Evolutionary conservation across 805 yeast genomes (phyloP), one percentile per base, ranked within the genome.

Genomic region (Barnettozyma botsteinii): DNA sequence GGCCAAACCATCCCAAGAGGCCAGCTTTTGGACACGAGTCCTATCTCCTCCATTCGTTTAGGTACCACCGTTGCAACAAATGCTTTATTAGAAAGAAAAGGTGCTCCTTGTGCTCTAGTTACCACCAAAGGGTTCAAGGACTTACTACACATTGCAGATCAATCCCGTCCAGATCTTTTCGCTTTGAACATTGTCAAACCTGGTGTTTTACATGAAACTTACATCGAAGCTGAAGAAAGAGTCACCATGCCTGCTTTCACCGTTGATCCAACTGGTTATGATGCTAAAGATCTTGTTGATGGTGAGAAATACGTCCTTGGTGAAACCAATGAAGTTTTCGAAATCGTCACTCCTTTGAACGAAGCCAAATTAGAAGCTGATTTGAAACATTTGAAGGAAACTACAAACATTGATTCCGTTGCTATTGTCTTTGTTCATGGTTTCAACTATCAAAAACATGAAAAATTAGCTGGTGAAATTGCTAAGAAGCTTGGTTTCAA

Each of bases 181-280:
- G 76, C 72, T 44, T 57, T 73, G 48, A 67, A 71, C 18, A 72
- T 73, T 28, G 62, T 60, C 22, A 72, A 71, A 43, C 69, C 73
- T 32, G 71, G 65, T 8, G 73, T 67, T 17, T 58, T 73, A 37
- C 72, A 71, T 38, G 59, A 61, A 17, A 43, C 52, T 19, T 75
- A 70, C 5, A 55, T 73, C 21, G 77, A 73, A 49, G 61, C 70
- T 31, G 74, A 70, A 42, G 79, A 72, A 49, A 57, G 79, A 46
- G 73, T 73, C 27, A 70, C 94, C 1, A 66, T 84, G 35, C 89
- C 75, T 42, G 80, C 74, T 37, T 83, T 70, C 50, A 68, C 75
- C 11, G 89, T 80, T 57, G 82, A 82, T 51, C 85, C 85, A 6
- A 65, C 62, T 31, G 57, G 57, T 8, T 48, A 54, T 48, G 43